Percentiles rank a stretch among this genome's conserved stretches.
phyloP scores from a whole-genome alignment of 2,329 filamentous ascomycete genomes.

The Claviceps sp. region DNA sequence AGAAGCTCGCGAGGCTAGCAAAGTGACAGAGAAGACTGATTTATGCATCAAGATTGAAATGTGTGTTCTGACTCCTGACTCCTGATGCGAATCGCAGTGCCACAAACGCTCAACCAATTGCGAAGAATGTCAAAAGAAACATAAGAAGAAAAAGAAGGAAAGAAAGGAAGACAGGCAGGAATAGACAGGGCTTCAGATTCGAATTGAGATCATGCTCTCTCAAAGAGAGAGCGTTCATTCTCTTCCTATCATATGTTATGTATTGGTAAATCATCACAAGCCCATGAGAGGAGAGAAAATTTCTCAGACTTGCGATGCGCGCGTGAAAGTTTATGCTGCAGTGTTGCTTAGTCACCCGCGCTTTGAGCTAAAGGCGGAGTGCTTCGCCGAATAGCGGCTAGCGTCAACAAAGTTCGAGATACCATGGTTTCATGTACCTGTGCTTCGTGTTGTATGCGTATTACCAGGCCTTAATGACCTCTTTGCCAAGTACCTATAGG shows the following conservation, averaged over 20 bases:
- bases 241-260: slow-evolving; percentile 54
- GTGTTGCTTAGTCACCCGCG: not conserved
- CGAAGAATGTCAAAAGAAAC: not conserved
- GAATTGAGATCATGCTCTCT: slow-evolving; percentile 48
- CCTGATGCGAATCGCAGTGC: too few relatives aligned
- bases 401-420: not conserved
- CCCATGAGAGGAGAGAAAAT: slow-evolving; percentile 23
- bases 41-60: too few relatives aligned
- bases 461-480: not conserved
- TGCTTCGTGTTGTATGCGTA: too few relatives aligned
- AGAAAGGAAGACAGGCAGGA: not conserved
- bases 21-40: too few relatives aligned
- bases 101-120: not conserved
- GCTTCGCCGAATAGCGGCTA: not conserved
- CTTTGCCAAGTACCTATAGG: not conserved
- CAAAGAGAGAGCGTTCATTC: slow-evolving; percentile 43
- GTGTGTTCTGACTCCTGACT: too few relatives aligned
- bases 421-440: not conserved
- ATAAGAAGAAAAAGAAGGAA: not conserved
- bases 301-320: not conserved
- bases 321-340: not conserved
- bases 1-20: too few relatives aligned
- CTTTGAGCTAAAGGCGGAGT: not conserved
- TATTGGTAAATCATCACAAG: slow-evolving; percentile 45
- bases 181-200: slow-evolving; percentile 42